Conservation (phyloP, 164 flowering plant species). For the Stephania cephalantha region DNA sequence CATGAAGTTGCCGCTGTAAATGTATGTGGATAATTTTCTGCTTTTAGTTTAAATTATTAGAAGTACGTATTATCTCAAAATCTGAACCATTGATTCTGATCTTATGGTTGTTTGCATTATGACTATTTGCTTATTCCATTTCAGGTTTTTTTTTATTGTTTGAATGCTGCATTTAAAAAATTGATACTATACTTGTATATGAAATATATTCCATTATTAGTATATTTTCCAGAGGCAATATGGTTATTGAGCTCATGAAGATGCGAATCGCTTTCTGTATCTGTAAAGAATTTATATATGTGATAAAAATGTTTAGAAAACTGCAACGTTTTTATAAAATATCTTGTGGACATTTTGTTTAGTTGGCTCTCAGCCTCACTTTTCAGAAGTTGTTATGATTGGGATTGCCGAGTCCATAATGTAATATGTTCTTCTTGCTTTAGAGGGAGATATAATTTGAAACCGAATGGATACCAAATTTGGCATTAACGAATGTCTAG, state of each 20-base stretch:
- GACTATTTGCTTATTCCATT: not conserved
- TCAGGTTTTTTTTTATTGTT: not conserved
- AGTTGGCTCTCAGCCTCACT: not conserved
- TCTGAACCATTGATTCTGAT: not conserved
- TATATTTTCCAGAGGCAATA: not conserved
- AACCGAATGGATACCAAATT: not conserved
- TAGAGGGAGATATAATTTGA: not conserved
- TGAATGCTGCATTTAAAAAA: not conserved
- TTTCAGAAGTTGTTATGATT: not conserved
- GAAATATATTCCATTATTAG: not conserved
- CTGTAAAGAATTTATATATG: not conserved
- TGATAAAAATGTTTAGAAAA: not conserved
- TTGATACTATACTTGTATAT: not conserved
- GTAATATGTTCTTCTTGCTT: not conserved
- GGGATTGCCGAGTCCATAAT: not conserved
- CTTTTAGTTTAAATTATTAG: not conserved
- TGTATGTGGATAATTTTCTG: conserved; percentile 36
- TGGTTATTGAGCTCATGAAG: not conserved
- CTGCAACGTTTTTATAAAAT: not conserved
- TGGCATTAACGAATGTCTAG: not conserved
- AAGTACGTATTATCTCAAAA: not conserved
- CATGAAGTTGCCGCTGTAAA: conserved; percentile 55
- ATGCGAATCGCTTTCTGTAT: not conserved
- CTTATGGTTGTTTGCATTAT: not conserved
- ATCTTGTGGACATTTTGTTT: not conserved